phyloP scores from a whole-genome alignment of 306 rosid species.

The Rosa multiflora region DNA sequence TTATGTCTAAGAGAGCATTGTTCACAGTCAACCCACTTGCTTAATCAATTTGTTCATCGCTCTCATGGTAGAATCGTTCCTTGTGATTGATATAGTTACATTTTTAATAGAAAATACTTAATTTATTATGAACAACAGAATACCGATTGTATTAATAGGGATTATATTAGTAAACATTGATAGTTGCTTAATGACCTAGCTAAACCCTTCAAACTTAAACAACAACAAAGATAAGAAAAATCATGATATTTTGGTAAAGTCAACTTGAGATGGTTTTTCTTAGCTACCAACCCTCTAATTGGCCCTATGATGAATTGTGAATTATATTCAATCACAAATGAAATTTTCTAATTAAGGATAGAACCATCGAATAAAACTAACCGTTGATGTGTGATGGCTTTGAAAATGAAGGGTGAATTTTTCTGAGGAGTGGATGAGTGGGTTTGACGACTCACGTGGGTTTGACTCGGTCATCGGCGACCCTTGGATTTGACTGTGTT shows the following conservation, averaged over 20 bases:
- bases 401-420: not conserved
- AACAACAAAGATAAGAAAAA: not conserved
- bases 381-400: not conserved
- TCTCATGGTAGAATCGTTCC: not conserved
- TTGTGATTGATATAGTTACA: too few relatives aligned
- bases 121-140: not conserved
- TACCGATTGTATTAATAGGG: not conserved
- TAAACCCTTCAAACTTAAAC: not conserved
- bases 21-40: too few relatives aligned
- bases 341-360: not conserved
- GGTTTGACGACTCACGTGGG: not conserved
- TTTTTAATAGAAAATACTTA: not conserved
- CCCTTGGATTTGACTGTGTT: not conserved
- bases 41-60: too few relatives aligned
- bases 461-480: constrained; percentile 33
- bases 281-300: not conserved
- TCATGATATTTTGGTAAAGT: not conserved
- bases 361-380: not conserved
- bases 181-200: not conserved
- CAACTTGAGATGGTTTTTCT: not conserved
- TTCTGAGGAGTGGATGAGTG: not conserved
- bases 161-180: not conserved
- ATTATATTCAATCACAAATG: not conserved
- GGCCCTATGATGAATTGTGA: not conserved
- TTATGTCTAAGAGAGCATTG: too few relatives aligned